Evolutionary conservation across 2,329 filamentous ascomycete genomes (phyloP).

Genomic region (Colletotrichum lentis): DNA sequence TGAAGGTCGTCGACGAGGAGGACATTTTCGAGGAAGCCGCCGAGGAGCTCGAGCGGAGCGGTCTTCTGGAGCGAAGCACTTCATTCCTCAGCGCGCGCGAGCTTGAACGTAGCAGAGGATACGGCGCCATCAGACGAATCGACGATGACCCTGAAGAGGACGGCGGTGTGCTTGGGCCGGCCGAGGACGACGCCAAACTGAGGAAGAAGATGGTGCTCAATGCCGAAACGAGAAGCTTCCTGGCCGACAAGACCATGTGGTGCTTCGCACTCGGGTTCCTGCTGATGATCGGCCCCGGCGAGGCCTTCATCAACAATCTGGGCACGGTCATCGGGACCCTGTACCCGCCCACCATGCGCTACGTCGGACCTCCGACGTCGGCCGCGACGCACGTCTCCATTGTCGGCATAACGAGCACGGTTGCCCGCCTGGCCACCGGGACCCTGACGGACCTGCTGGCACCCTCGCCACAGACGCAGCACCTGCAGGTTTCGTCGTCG

Average conservation of each 20-base stretch:
- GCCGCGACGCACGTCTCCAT: constrained; percentile 91
- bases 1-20: constrained; percentile 83
- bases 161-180: constrained; percentile 49
- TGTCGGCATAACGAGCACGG: constrained; percentile 86
- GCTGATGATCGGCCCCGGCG: constrained; percentile 91
- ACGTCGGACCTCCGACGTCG: constrained; percentile 60
- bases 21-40: constrained; percentile 90
- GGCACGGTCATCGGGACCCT: constrained; percentile 92
- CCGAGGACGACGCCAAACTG: constrained; percentile 60
- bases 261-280: constrained; percentile 90
- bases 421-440: constrained; percentile 89
- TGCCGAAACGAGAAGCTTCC: constrained; percentile 84
- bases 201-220: constrained; percentile 94
- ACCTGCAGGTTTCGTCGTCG: constrained; percentile 56
- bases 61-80: constrained; percentile 74
- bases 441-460: constrained; percentile 89
- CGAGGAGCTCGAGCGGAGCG: constrained; percentile 89
- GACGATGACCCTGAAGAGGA: constrained; percentile 55
- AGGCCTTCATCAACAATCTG: constrained; percentile 97
- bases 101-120: constrained; percentile 59
- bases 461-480: constrained; percentile 68
- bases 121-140: constrained; percentile 65
- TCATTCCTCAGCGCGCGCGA: constrained; percentile 66
- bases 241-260: constrained; percentile 95
- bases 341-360: constrained; percentile 64